A percentile compares a stretch with the other conserved stretches of the same genome.
These are phyloP conservation scores for Leptodermis oblonga DNA, from an alignment of 257 asterid genomes.

Conservation along the genomic window DNA sequence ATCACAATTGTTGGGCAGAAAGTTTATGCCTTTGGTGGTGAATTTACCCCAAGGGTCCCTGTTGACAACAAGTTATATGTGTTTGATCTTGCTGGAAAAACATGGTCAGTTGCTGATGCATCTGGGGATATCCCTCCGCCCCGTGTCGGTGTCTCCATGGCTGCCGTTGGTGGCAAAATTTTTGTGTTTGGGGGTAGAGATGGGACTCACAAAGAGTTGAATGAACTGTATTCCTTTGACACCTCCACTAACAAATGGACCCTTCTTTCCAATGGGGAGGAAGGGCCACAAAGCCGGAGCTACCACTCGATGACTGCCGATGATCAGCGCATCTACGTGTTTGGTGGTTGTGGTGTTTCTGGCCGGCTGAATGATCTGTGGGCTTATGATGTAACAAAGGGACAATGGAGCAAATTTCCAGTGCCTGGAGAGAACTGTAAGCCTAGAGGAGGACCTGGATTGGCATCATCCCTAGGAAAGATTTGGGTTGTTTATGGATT, in stretches of 20 bases:
- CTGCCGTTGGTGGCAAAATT: constrained; percentile 46
- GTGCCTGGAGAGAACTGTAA: constrained; percentile 52
- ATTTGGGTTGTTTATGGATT: constrained; percentile 95
- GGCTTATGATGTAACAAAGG: constrained; percentile 57
- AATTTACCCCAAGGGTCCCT: constrained; percentile 75
- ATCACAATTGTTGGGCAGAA: constrained; percentile 70
- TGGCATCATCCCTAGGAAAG: constrained; percentile 45
- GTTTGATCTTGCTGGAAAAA: constrained; percentile 49
- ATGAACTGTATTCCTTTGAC: constrained; percentile 54
- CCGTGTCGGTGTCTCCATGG: constrained; percentile 88
- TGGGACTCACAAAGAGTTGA: constrained; percentile 64
- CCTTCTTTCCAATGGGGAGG: constrained; percentile 38
- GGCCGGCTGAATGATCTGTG: constrained; percentile 82
- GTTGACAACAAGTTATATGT: constrained; percentile 69
- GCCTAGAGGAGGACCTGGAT: constrained; percentile 89
- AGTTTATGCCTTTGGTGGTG: constrained; percentile 81
- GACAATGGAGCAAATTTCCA: constrained; percentile 54
- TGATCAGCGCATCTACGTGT: constrained; percentile 47
- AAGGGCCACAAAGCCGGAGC: constrained; percentile 61
- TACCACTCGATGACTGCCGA: constrained; percentile 86
- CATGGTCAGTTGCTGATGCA: constrained; percentile 65
- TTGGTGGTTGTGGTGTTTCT: constrained; percentile 80
- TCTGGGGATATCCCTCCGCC: constrained; percentile 76
- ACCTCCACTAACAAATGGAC: constrained; percentile 61
- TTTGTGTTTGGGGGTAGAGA: constrained; percentile 88